These are phyloP conservation scores for Pseudogymnoascus sp. DNA, from an alignment of 2,329 filamentous ascomycete species.

Conservation along the genomic window DNA sequence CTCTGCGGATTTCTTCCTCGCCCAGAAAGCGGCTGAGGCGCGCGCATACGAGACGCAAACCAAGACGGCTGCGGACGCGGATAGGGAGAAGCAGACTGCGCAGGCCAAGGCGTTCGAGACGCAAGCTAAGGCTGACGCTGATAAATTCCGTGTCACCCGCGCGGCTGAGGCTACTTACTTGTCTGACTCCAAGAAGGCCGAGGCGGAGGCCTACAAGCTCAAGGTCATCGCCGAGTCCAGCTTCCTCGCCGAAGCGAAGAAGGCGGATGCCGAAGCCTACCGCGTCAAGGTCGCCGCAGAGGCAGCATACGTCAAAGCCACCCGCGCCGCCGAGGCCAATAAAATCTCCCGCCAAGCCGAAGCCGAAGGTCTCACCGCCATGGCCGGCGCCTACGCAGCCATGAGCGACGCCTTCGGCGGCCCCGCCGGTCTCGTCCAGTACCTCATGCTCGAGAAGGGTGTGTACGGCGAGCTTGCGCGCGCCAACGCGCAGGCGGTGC, in stretches of 20 bases:
- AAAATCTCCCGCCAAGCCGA: slow-evolving; percentile 58
- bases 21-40: slow-evolving; percentile 46
- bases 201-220: slow-evolving; percentile 26
- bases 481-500: slow-evolving; percentile 67
- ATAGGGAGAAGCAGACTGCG: slow-evolving; percentile 22
- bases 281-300: slow-evolving; percentile 18
- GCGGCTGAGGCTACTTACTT: slow-evolving; percentile 44
- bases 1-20: slow-evolving; percentile 30
- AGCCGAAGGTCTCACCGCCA: slow-evolving; percentile 66
- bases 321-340: slow-evolving; percentile 48
- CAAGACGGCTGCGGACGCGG: slow-evolving; percentile 26
- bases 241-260: slow-evolving; percentile 16
- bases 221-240: not conserved
- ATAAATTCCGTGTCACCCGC: slow-evolving; percentile 19
- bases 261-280: slow-evolving; percentile 31
- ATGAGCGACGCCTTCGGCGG: slow-evolving; percentile 68
- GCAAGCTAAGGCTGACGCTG: slow-evolving; percentile 36
- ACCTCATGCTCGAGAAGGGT: slow-evolving; percentile 79
- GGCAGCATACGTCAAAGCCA: slow-evolving; percentile 30
- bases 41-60: slow-evolving; percentile 37
- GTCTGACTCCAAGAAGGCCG: slow-evolving; percentile 11
- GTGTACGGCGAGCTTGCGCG: slow-evolving; percentile 70
- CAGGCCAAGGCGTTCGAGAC: slow-evolving; percentile 25
- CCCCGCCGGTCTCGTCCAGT: slow-evolving; percentile 68
- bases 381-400: slow-evolving; percentile 71